These are phyloP conservation scores for Rhodotorula sp. DNA, from an alignment of 1,284 basidiomycete species.

Conservation along the genomic window DNA sequence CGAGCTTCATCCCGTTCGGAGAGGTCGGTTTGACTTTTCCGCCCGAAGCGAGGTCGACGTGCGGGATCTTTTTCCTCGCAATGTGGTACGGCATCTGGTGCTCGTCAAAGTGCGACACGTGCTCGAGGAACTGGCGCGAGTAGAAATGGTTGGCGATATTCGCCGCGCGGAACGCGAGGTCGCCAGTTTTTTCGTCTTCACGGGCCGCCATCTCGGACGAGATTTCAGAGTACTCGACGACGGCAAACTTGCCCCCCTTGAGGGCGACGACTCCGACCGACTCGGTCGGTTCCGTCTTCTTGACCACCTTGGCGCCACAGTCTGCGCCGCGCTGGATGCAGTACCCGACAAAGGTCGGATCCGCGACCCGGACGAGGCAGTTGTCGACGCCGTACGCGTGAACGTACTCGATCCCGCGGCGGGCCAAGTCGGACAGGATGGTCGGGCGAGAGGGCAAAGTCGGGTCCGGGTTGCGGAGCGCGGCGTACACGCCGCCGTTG, in stretches of 20 bases:
- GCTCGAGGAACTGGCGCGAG: slow-evolving; percentile 78
- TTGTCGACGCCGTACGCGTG: slow-evolving; percentile 99
- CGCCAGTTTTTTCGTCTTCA: slow-evolving; percentile 58
- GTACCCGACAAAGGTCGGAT: slow-evolving; percentile 94
- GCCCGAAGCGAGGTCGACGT: slow-evolving; percentile 68
- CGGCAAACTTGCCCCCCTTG: slow-evolving; percentile 75
- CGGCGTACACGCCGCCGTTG: slow-evolving; percentile 95
- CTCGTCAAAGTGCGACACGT: slow-evolving; percentile 74
- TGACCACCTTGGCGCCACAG: slow-evolving; percentile 94
- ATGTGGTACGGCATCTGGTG: slow-evolving; percentile 92
- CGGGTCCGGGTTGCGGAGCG: slow-evolving; percentile 68
- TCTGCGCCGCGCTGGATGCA: slow-evolving; percentile 80
- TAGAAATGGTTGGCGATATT: slow-evolving; percentile 99
- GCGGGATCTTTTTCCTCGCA: slow-evolving; percentile 94
- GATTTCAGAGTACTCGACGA: slow-evolving; percentile 98
- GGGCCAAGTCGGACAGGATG: slow-evolving; percentile 77
- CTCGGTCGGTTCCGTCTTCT: slow-evolving; percentile 81
- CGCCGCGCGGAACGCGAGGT: slow-evolving; percentile 85
- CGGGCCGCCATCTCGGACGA: slow-evolving; percentile 78
- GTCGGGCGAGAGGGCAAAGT: slow-evolving; percentile 59
- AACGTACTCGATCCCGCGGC: slow-evolving; percentile 78
- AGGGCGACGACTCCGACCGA: slow-evolving; percentile 92
- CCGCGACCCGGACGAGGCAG: slow-evolving; percentile 94
- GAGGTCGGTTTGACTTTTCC: slow-evolving; percentile 69
- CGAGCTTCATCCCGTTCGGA: slow-evolving; percentile 99